Conservation (phyloP, 768 basidiomycete genomes). For the Artomyces pyxidatus region DNA sequence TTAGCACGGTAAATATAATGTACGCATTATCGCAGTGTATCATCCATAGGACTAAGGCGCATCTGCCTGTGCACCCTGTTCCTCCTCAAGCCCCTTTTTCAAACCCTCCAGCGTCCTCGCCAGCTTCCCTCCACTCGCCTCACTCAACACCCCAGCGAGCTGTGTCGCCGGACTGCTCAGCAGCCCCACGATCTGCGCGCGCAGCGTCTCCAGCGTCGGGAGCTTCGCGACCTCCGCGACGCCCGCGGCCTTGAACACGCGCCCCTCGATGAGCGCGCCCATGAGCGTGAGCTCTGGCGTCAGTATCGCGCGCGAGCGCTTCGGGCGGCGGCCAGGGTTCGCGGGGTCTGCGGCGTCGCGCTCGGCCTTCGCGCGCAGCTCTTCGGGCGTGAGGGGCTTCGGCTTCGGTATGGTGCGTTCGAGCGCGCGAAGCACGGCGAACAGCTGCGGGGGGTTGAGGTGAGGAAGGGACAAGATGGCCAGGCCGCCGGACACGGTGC, state of each 20-base stretch:
- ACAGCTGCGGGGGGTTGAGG: slow-evolving; percentile 67
- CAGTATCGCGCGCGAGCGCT: slow-evolving; percentile 44
- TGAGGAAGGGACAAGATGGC: slow-evolving; percentile 57
- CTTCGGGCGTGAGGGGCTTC: slow-evolving; percentile 41
- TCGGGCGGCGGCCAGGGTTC: slow-evolving; percentile 63
- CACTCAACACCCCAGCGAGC: slow-evolving; percentile 60
- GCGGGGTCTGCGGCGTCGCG: slow-evolving; percentile 51
- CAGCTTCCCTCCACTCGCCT: slow-evolving; percentile 61
- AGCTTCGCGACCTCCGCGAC: slow-evolving; percentile 61
- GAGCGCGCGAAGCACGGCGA: slow-evolving; percentile 57
- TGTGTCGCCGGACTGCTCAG: slow-evolving; percentile 68
- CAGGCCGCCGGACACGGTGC: slow-evolving; percentile 49
- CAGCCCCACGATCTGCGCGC: slow-evolving; percentile 81
- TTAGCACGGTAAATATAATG: too few species aligned
- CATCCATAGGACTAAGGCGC: too few species aligned
- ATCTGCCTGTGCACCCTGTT: slow-evolving; percentile 12
- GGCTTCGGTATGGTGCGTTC: slow-evolving; percentile 58
- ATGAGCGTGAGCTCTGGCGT: slow-evolving; percentile 65
- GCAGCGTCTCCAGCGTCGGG: slow-evolving; percentile 68
- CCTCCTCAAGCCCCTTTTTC: slow-evolving; percentile 57
- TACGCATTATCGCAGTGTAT: too few species aligned
- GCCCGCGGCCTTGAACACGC: slow-evolving; percentile 51
- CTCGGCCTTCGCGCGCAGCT: slow-evolving; percentile 39
- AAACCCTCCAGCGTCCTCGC: slow-evolving; percentile 70
- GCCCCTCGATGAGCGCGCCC: slow-evolving; percentile 74